Base-by-base conservation (phyloP, 768 basidiomycete species). In the Kwoniella dejecticola region DNA sequence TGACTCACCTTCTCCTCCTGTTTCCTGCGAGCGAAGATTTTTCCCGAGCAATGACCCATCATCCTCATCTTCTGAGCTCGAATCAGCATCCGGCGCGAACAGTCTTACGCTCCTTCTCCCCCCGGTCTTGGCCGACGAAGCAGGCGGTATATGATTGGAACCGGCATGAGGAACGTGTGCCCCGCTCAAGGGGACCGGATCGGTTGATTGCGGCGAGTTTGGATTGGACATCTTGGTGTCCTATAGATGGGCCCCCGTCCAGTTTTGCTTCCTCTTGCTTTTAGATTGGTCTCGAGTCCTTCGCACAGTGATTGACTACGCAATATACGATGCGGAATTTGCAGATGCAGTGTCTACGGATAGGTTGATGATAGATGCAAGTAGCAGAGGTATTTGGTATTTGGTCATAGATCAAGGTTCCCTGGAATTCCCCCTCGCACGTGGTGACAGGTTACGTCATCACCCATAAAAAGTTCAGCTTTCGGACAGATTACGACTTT, bases 1-100 rank as follows among this genome's bases (percentile, higher is more conserved):
- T 31, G 17, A 66, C 64, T 45, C 45, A 62, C 60, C 64, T 48
- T 62, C 64, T 1, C 47, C 41, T 13, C 49, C 33, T n/a, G 44
- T 36, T 26, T 54, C 52, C 52, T 31, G 57, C 8, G 17, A 11
- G 11, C 42, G 31, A 8, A 21, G 17, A 23, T n/a, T 50, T 11
- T 30, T 30, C n/a, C 58, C 50, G 13, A 58, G 40, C 57, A 52
- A 15, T 6, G 45, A 33, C 7, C 46, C 48, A 29, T 30, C 29
- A 44, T 67, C 65, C 46, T 67, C 65, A 13, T 67, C 69, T 12
- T 70, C 69, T 23, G 64, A 66, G 24, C 57, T 59, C 5, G 65
- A 62, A 38, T 66, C 64, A 23, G 54, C 68, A 21, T 57, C 57
- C n/a, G 60, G 50, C 10, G 63, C 45, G 31, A 62, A 61, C 19